These are phyloP conservation scores for Chlamydomonas sp. DNA, from an alignment of 139 green algal genomes.

Conservation along the genomic window DNA sequence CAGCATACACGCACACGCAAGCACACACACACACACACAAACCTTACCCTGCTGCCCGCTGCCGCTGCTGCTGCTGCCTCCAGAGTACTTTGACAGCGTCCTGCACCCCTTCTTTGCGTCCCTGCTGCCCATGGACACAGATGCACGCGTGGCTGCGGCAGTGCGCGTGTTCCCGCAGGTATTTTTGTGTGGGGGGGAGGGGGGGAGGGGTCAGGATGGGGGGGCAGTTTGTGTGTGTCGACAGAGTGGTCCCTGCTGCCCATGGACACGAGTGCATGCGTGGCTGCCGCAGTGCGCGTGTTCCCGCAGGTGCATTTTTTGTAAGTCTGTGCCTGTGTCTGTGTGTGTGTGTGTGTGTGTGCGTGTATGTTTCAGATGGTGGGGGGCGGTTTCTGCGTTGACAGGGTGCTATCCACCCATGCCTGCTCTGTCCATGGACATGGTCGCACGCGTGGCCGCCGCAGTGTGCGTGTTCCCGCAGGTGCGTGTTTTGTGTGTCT, in stretches of 20 bases:
- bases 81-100: slow-evolving; percentile 30
- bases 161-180: background rate
- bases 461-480: too few relatives aligned
- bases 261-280: slow-evolving; percentile 56
- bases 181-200: too few relatives aligned
- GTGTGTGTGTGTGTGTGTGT: too few relatives aligned
- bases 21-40: too few relatives aligned
- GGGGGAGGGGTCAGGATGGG: background rate
- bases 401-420: too few relatives aligned
- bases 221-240: background rate
- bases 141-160: slow-evolving; percentile 47
- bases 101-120: slow-evolving; percentile 62
- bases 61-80: slow-evolving; percentile 19
- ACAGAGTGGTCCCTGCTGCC: slow-evolving; percentile 49
- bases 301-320: background rate
- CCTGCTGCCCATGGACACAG: slow-evolving; percentile 56
- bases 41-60: background rate
- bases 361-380: background rate
- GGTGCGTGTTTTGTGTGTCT: too few relatives aligned
- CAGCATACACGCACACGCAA: too few relatives aligned
- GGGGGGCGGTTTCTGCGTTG: background rate
- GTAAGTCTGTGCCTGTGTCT: too few relatives aligned
- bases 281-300: slow-evolving; percentile 21
- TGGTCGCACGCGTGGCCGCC: slow-evolving; percentile 51
- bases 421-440: slow-evolving; percentile 58